Conservation (phyloP, 345 rosid species). For the Corchorus capsularis region DNA sequence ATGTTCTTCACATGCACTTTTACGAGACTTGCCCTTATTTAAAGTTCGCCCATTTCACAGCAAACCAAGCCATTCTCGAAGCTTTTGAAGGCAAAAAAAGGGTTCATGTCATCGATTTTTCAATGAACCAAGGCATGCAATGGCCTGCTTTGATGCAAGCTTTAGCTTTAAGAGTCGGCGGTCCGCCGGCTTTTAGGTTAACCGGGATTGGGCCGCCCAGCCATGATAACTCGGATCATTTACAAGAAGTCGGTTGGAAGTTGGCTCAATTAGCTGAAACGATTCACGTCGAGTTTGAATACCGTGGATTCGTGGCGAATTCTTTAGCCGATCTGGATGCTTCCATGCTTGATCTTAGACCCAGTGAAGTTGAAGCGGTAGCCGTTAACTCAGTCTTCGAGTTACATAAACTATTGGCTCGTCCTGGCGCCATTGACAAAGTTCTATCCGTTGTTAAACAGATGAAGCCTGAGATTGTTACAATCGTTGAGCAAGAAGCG, state of each 20-base stretch:
- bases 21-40: constrained; percentile 88
- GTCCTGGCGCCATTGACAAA: constrained; percentile 65
- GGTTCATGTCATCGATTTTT: constrained; percentile 74
- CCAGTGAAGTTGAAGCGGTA: constrained; percentile 56
- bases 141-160: constrained; percentile 96
- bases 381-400: constrained; percentile 88
- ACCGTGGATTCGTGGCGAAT: constrained; percentile 73
- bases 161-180: constrained; percentile 68
- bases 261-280: constrained; percentile 77
- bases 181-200: constrained; percentile 71
- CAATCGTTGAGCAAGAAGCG: constrained; percentile 86
- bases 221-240: constrained; percentile 53
- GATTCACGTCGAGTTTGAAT: constrained; percentile 69
- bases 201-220: constrained; percentile 87
- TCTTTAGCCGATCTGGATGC: constrained; percentile 84
- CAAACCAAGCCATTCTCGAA: constrained; percentile 82
- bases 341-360: constrained; percentile 63
- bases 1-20: constrained; percentile 79
- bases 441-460: constrained; percentile 59
- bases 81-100: constrained; percentile 64
- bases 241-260: constrained; percentile 76
- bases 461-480: constrained; percentile 71
- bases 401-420: constrained; percentile 63
- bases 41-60: constrained; percentile 83
- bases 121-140: constrained; percentile 75